Evolutionary conservation across 2,329 filamentous ascomycete species (phyloP), one percentile per base, ranked within the genome.

Genomic region (Hypoxylon sp.): DNA sequence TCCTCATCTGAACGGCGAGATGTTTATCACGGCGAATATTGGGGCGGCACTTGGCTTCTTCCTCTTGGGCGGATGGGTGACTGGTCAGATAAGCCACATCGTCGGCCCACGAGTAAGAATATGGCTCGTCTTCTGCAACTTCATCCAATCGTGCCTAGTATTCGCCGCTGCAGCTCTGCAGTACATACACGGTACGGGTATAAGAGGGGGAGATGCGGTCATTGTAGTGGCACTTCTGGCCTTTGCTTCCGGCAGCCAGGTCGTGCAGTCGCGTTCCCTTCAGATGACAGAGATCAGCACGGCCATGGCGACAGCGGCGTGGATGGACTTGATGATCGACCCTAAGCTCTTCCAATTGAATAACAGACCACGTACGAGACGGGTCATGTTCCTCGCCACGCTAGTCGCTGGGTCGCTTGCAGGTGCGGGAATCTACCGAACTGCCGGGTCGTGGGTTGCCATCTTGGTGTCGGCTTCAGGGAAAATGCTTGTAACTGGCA

Each of bases 261-360:
- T 87, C 0, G 81, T 83, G 2, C 77, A 81, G 69, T 76, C 76
- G 2, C 73, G 82, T 16, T 74, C 76, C 27, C 64, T 86, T 46
- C 69, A 73, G 34, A 78, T 84, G 69, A 79, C 79, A 0, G 83
- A 87, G 65, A 85, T 86, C 61, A 83, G 75, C 50, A 86, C 83
- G 0, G 82, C 83, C 17, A 86, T 86, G 81, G 82, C 81, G 0
- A 86, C 83, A 4, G 81, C 83, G 0, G 82, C 83, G 1, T 86
- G 80, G 75, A 72, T 86, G 1, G 82, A 86, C 61, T 63, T 85
- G 45, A 65, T 83, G 41, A 79, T 84, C 44, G 83, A 86, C 63
- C 73, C 73, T 20, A 70, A 71, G 4, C 67, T 86, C 37, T 74
- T 82, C 12, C 67, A 63, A 3, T 6, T 67, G 6, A 60, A 71